Percentiles rank a stretch among this genome's conserved stretches.
Conservation (phyloP, 2,329 filamentous ascomycete genomes). For the Neofusicoccum ribis region DNA sequence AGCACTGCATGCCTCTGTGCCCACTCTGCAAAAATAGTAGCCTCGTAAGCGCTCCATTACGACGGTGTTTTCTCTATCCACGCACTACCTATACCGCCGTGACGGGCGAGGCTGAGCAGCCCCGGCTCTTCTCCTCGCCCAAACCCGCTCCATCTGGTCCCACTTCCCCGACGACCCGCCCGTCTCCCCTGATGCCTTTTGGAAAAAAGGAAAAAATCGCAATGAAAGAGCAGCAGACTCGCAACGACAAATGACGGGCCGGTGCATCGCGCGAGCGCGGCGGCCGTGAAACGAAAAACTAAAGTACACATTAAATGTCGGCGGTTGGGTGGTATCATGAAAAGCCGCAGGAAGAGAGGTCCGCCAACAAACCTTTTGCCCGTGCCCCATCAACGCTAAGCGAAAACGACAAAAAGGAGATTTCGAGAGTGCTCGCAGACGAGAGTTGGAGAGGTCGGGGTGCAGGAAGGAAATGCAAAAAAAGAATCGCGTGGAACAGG, state of each 20-base stretch:
- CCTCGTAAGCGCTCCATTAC: conserved; percentile 8
- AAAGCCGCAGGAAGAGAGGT: conserved; percentile 3
- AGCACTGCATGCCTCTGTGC: neutral
- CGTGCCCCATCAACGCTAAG: conserved; percentile 14
- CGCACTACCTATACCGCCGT: neutral
- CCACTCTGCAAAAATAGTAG: neutral
- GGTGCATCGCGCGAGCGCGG: neutral
- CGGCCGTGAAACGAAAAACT: conserved; percentile 9
- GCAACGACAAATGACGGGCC: neutral
- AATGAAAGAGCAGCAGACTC: neutral
- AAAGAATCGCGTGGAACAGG: conserved; percentile 6
- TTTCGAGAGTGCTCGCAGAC: conserved; percentile 2
- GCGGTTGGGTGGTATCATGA: conserved; percentile 20
- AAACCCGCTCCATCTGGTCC: neutral
- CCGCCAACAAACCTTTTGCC: conserved; percentile 9
- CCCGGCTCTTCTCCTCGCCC: neutral
- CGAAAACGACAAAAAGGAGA: conserved; percentile 19
- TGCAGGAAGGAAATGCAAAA: conserved; percentile 8
- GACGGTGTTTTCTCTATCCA: conserved; percentile 1
- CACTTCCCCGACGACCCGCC: neutral
- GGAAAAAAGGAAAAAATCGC: neutral
- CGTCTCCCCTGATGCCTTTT: neutral
- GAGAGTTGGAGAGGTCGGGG: conserved; percentile 6
- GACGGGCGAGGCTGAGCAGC: neutral
- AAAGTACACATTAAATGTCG: conserved; percentile 20